phyloP scores from a whole-genome alignment of 768 basidiomycete genomes.

The Collybiopsis luxurians region DNA sequence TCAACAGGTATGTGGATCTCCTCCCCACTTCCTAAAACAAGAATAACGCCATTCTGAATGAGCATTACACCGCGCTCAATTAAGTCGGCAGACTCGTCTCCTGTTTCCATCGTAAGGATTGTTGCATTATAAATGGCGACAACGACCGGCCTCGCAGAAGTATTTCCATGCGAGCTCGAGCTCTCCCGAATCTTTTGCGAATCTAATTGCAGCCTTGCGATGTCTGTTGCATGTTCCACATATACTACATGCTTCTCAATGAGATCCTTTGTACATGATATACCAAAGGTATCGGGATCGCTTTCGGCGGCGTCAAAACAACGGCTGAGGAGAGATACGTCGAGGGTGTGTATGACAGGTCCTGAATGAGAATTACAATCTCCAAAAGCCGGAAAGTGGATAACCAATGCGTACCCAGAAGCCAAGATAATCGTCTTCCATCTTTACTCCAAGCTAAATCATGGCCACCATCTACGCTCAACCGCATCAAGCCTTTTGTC shows the following conservation, averaged over 20 bases:
- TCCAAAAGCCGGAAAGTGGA: background rate
- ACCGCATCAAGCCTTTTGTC: conserved; percentile 53
- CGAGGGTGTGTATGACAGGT: conserved; percentile 59
- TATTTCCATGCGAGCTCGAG: background rate
- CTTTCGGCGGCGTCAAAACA: conserved; percentile 47
- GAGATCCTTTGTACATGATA: conserved; percentile 54
- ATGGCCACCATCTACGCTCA: conserved; percentile 75
- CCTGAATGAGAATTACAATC: conserved; percentile 31
- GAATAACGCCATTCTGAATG: conserved; percentile 56
- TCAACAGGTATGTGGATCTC: conserved; percentile 32
- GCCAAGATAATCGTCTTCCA: conserved; percentile 68
- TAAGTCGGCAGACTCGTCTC: conserved; percentile 44
- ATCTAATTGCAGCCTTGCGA: conserved; percentile 54
- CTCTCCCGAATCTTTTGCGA: conserved; percentile 25
- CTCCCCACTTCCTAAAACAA: conserved; percentile 36
- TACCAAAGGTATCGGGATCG: conserved; percentile 57
- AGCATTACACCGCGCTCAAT: conserved; percentile 52
- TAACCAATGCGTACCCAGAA: conserved; percentile 48
- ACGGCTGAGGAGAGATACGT: conserved; percentile 45
- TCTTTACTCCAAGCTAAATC: conserved; percentile 62
- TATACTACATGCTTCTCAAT: conserved; percentile 55
- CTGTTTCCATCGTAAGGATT: conserved; percentile 65
- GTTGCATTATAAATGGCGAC: conserved; percentile 69
- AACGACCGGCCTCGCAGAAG: conserved; percentile 32
- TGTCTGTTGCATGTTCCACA: conserved; percentile 60